Base-by-base conservation (phyloP, 495 filamentous ascomycete species). In the Neurospora sp. region DNA sequence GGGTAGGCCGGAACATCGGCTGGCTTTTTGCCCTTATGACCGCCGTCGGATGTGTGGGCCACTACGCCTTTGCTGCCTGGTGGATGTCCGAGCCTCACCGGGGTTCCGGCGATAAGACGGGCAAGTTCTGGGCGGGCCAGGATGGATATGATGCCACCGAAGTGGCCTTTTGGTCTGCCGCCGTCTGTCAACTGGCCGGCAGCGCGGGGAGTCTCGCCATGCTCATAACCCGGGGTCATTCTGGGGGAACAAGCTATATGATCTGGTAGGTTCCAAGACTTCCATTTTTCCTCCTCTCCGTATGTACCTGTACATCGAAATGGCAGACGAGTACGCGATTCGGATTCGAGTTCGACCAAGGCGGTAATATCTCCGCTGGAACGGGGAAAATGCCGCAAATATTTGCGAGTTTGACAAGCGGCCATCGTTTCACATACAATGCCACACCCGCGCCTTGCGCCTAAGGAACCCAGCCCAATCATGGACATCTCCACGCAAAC, bases 131-230 rank as follows among this genome's bases (percentile, higher is more conserved):
- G 74, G 12, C 69, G 3, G 83, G 83, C 7, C 73, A 71, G 31
- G 74, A 81, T 22, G 81, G 80, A 12, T 76, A 76, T 46, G 83
- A 85, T 75, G 83, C 78, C 16, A 82, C 84, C n/a, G 84, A 86
- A 75, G 40, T 84, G 74, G 81, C 77, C 8, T 83, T 80, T 72
- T 86, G 83, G 83, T 79, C 74, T 18, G 78, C 80, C 0, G 76
- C 74, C 1, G 66, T 81, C 9, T 53, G 73, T 40, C 82, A 84
- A 75, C 41, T 80, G 4, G 73, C 80, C 48, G 41, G 78, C 20
- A 78, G 77, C 69, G 75, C 61, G 8, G 74, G 75, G 22, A 78
- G 80, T 70, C 75, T 86, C 69, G 76, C 74, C 37, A 84, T 84
- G 75, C 71, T 85, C 41, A 18, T 78, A 4, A 71, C 79, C 16